Conservation (phyloP, 805 yeast genomes). For the Nakazawaea ambrosiae region DNA sequence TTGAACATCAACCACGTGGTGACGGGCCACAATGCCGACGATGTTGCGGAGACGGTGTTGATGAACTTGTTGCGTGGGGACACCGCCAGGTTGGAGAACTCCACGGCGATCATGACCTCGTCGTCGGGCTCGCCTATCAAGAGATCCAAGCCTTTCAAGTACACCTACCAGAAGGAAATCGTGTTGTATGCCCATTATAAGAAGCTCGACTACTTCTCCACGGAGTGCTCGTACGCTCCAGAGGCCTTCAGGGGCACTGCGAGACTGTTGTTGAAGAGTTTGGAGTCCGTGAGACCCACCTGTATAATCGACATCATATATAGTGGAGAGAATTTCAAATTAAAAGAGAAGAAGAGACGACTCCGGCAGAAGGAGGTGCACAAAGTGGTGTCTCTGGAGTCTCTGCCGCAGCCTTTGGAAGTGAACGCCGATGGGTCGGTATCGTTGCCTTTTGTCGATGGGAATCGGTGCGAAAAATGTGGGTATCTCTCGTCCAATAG, state of each 20-base stretch:
- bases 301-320: slow-evolving; percentile 91
- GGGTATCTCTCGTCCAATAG: slow-evolving; percentile 86
- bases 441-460: slow-evolving; percentile 45
- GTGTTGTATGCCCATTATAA: slow-evolving; percentile 96
- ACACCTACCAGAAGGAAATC: slow-evolving; percentile 93
- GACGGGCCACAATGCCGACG: slow-evolving; percentile 99
- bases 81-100: slow-evolving; percentile 82
- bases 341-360: slow-evolving; percentile 51
- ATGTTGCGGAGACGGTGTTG: slow-evolving; percentile 95
- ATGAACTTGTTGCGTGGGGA: slow-evolving; percentile 97
- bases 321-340: slow-evolving; percentile 81
- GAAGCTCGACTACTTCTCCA: slow-evolving; percentile 89
- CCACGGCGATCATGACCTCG: slow-evolving; percentile 79
- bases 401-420: slow-evolving; percentile 35
- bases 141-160: slow-evolving; percentile 93
- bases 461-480: slow-evolving; percentile 78
- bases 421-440: slow-evolving; percentile 60
- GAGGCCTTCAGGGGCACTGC: slow-evolving; percentile 99
- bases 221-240: slow-evolving; percentile 97
- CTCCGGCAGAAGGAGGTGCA: slow-evolving; percentile 12
- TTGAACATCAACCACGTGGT: slow-evolving; percentile 84
- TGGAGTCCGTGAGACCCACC: slow-evolving; percentile 86
- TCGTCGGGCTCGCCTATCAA: slow-evolving; percentile 84
- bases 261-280: slow-evolving; percentile 79
- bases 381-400: slow-evolving; percentile 25